Conservation (phyloP, 345 rosid genomes). For the Passiflora organensis region DNA sequence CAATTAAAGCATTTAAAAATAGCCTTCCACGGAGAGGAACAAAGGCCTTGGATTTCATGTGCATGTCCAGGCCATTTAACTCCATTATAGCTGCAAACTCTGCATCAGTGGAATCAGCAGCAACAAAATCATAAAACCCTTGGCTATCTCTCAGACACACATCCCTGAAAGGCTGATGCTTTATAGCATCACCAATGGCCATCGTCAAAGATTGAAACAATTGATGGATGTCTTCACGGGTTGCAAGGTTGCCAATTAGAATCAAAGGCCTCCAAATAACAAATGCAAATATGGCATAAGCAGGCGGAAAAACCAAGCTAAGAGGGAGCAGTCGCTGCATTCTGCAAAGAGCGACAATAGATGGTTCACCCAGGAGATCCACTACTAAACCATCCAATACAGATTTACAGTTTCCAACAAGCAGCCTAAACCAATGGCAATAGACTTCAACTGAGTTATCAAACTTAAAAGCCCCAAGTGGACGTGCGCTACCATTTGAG, state of each 20-base stretch:
- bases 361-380: conserved; percentile 89
- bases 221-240: conserved; percentile 77
- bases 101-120: conserved; percentile 77
- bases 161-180: conserved; percentile 84
- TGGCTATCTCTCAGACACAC: conserved; percentile 80
- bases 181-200: conserved; percentile 77
- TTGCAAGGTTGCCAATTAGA: conserved; percentile 38
- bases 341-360: conserved; percentile 78
- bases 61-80: conserved; percentile 62
- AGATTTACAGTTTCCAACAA: conserved; percentile 83
- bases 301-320: conserved; percentile 86
- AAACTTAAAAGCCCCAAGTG: conserved; percentile 51
- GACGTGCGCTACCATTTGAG: conserved; percentile 78
- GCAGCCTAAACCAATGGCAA: conserved; percentile 92
- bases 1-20: conserved; percentile 77
- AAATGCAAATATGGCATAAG: conserved; percentile 76
- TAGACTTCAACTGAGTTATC: conserved; percentile 65
- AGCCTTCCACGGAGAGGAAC: conserved; percentile 92
- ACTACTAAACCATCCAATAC: conserved; percentile 79
- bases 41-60: conserved; percentile 60
- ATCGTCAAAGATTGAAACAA: conserved; percentile 62
- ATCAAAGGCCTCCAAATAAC: conserved; percentile 75
- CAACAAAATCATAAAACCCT: conserved; percentile 77
- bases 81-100: conserved; percentile 76
- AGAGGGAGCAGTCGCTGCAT: conserved; percentile 92